Evolutionary conservation across 1,139 yeast genomes (phyloP).

Genomic region (Eremothecium coryli): DNA sequence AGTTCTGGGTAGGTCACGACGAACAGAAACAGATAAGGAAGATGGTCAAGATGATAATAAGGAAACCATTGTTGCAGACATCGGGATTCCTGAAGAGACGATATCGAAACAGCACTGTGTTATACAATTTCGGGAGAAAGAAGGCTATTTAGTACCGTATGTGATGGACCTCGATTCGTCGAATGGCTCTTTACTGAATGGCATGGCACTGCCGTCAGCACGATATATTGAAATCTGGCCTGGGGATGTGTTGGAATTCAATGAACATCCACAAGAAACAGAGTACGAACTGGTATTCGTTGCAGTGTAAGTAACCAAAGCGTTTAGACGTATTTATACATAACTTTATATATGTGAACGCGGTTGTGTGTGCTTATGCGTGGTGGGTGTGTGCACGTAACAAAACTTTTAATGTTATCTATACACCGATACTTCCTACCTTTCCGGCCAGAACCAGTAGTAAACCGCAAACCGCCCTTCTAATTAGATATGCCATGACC

Average conservation of each 20-base stretch:
- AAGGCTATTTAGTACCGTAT: constrained; percentile 33
- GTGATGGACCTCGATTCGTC: constrained; percentile 46
- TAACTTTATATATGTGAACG: not conserved
- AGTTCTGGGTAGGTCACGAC: constrained; percentile 7
- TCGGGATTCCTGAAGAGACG: constrained; percentile 36
- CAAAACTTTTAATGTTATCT: too few species aligned
- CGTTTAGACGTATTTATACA: too few species aligned
- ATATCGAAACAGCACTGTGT: constrained; percentile 51
- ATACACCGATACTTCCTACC: too few species aligned
- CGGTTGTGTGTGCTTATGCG: not conserved
- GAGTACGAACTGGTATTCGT: constrained; percentile 18
- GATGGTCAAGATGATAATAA: constrained; percentile 9
- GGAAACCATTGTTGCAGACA: constrained; percentile 37
- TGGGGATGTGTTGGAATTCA: constrained; percentile 42
- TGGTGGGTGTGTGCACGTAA: not conserved
- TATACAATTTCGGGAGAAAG: constrained; percentile 38
- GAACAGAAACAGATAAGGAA: constrained; percentile 6
- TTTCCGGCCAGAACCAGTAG: too few species aligned
- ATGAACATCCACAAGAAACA: constrained; percentile 32
- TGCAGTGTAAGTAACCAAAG: constrained; percentile 7
- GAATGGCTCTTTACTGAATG: constrained; percentile 46
- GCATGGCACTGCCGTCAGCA: constrained; percentile 36
- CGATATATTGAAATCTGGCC: constrained; percentile 41
- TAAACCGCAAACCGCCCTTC: too few species aligned
- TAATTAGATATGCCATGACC: too few species aligned